Evolutionary conservation across 257 asterid species (phyloP), one percentile per base, ranked within the genome.

Genomic region (Fraxinus cuspidata): DNA sequence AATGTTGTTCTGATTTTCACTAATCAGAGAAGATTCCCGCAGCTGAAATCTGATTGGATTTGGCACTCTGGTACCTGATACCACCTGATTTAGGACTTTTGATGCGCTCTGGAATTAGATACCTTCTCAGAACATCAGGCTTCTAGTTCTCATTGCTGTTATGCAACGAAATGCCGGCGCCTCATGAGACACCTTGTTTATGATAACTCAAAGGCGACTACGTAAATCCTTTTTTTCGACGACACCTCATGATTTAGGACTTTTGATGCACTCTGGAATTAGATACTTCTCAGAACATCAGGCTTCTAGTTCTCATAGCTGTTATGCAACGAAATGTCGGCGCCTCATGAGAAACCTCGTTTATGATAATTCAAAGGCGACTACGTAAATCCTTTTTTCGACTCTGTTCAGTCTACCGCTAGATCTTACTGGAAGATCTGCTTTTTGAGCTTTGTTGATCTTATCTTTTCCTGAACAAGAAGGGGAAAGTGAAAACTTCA

Each of bases 1-100:
- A 42, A 27, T 25, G 18, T 63, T 35, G 7, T 11, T 23, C 6
- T 31, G 18, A 13, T 16, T 34, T 13, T 13, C 13, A 38, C 29
- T n/a, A 76, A 44, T 29, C n/a, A 65, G 21, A 37, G 42, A 19
- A 40, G 74, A 47, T 76, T 76, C 78, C 69, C 74, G 32, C 74
- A 67, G 12, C 64, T 37, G 29, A 29, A 19, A 35, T 15, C 29
- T 63, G 25, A 25, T 23, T 0, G 40, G 44, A 40, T 23, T 12
- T 28, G 32, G 40, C 66, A 32, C 28, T 12, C 65, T 70, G 13
- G 78, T 21, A 79, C 53, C 44, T 65, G 82, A 79, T 79, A 31
- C 82, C 49, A 73, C 53, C 74, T 10, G 49, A 42, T 42, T 42
- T 10, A 11, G 49, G 49, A 42, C 49, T 42, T 42, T 11, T 42